Conservation (phyloP, 2,329 filamentous ascomycete species). For the Hypocreales sp. region DNA sequence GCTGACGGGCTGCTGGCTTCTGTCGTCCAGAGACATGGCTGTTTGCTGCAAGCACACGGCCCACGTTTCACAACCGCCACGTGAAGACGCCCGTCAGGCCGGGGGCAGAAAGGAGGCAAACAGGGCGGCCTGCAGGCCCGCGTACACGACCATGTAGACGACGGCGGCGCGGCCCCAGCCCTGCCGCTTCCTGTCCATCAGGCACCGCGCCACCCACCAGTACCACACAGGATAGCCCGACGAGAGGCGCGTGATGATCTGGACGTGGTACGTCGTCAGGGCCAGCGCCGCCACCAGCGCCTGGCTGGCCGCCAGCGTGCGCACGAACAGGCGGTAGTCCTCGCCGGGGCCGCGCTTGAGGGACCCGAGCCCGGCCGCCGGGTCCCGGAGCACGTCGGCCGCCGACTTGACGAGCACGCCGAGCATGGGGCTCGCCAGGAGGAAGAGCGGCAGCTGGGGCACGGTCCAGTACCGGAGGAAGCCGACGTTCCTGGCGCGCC, state of each 20-base stretch:
- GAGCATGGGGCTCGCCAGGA: constrained; percentile 68
- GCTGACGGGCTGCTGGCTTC: too few relatives aligned
- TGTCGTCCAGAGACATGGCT: too few relatives aligned
- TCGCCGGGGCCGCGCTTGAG: constrained; percentile 2
- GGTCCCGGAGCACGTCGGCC: constrained; percentile 17
- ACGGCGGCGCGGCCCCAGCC: constrained; percentile 27
- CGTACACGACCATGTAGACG: constrained; percentile 67
- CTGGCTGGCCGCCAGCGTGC: constrained; percentile 56
- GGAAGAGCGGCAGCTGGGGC: constrained; percentile 74
- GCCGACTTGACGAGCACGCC: constrained; percentile 45
- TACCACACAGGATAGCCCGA: constrained; percentile 88
- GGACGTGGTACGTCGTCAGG: constrained; percentile 73
- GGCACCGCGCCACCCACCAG: constrained; percentile 50
- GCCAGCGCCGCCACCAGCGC: constrained; percentile 55
- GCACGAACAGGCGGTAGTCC: constrained; percentile 19
- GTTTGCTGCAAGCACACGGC: too few relatives aligned
- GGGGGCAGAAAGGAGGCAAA: constrained; percentile 88
- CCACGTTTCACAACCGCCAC: too few relatives aligned
- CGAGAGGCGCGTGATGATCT: constrained; percentile 80
- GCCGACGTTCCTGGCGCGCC: constrained; percentile 61
- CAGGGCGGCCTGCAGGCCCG: constrained; percentile 62
- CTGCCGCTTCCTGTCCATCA: constrained; percentile 18
- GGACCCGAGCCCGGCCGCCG: constrained; percentile 4
- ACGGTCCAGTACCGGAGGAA: constrained; percentile 83
- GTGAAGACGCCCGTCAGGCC: constrained; percentile 49